Base-by-base conservation (phyloP, 2,329 filamentous ascomycete genomes). In the Sordariomycetes sp. region DNA sequence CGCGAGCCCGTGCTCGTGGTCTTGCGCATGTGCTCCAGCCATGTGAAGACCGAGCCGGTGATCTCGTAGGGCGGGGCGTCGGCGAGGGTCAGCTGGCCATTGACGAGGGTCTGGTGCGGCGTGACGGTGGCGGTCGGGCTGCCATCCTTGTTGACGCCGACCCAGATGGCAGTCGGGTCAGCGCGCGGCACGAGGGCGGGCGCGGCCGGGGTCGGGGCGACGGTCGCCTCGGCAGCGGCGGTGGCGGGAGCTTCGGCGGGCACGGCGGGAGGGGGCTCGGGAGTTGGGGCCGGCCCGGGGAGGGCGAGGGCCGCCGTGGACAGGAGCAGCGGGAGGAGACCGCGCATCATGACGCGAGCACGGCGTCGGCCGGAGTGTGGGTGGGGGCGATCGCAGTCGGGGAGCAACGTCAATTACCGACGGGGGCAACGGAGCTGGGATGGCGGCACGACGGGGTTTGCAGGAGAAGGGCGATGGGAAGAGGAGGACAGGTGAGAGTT, bases 121-220 rank as follows among this genome's bases (percentile, higher is more conserved):
- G 79, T 82, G 60, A 77, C 68, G 11, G 79, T 82, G 53, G 66
- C 71, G 18, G 60, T 63, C 24, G 78, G 73, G 37, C 68, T 68
- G 63, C 76, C 76, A 51, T 76, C 71, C 55, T 74, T 71, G 65
- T 76, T 71, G 60, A 83, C 76, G 3, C 71, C 73, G 53, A 82
- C 76, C 80, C 80, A 83, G 37, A 75, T 71, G 22, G 73, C 74
- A 6, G 74, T 73, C 50, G 70, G 67, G 11, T 53, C n/a, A 66
- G 66, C 53, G 69, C 64, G 52, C 66, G 63, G 48, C 54, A 57
- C 12, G 22, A 24, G 34, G 46, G 46, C 46, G 54, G 53, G 20
- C 40, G 52, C 11, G 54, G 50, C 22, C 43, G 22, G 25, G 69
- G 64, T 53, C 66, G 63, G 46, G 58, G 60, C 12, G 25, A 18